Evolutionary conservation across 345 rosid genomes (phyloP).

Genomic region (Salix caprea): DNA sequence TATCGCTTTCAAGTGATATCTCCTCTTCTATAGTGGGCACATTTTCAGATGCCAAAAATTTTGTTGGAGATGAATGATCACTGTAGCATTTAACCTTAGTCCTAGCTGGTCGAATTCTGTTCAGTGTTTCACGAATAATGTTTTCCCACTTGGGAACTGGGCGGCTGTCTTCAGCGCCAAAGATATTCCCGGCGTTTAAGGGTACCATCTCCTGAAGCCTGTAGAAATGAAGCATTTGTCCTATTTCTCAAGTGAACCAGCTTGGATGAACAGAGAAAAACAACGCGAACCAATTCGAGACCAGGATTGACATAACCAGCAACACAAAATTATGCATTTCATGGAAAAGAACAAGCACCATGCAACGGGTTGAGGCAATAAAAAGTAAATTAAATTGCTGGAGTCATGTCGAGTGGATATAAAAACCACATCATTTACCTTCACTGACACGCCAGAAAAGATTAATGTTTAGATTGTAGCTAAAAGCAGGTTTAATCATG

Average conservation of each 20-base stretch:
- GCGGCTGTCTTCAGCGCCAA: conserved; percentile 86
- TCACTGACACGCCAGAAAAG: background rate
- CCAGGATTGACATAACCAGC: background rate
- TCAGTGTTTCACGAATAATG: conserved; percentile 66
- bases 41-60: conserved; percentile 62
- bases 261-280: background rate
- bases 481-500: background rate
- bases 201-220: conserved; percentile 97
- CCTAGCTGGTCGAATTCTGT: conserved; percentile 46
- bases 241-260: conserved; percentile 13
- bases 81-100: conserved; percentile 63
- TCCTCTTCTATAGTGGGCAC: conserved; percentile 65
- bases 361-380: background rate
- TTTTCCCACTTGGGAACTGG: conserved; percentile 85
- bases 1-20: conserved; percentile 61
- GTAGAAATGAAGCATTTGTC: conserved; percentile 13
- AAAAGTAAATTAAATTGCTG: background rate
- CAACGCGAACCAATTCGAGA: background rate
- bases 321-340: background rate
- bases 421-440: background rate
- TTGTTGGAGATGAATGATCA: conserved; percentile 95
- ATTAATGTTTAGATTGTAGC: background rate
- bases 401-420: background rate
- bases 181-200: conserved; percentile 85
- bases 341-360: background rate